phyloP scores from a whole-genome alignment of 176 grass and related monocot genomes.

The Canna indica region DNA sequence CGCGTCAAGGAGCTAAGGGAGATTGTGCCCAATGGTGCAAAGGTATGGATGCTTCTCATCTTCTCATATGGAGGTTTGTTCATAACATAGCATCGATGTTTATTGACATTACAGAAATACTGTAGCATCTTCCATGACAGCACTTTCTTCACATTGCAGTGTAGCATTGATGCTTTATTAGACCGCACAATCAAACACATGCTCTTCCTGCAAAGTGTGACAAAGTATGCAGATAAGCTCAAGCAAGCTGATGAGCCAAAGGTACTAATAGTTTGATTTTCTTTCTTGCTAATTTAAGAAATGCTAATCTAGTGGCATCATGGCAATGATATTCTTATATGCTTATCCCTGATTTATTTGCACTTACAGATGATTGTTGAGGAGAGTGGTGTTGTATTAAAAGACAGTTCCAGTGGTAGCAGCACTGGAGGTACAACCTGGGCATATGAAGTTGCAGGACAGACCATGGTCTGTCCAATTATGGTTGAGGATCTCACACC shows the following conservation, averaged over 20 bases:
- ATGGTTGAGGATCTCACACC: conserved; percentile 85
- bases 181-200: conserved; percentile 97
- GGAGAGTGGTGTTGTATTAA: conserved; percentile 75
- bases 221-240: conserved; percentile 93
- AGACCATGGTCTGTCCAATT: conserved; percentile 95
- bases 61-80: conserved; percentile 1
- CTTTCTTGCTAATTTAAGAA: neutral
- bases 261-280: conserved; percentile 28
- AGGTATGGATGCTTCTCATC: conserved; percentile 37
- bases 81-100: no score
- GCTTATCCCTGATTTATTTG: neutral
- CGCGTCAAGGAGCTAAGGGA: conserved; percentile 86
- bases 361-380: conserved; percentile 75
- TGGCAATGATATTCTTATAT: neutral
- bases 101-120: no score
- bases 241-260: conserved; percentile 73
- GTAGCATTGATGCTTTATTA: conserved; percentile 98
- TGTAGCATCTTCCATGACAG: conserved; percentile 1
- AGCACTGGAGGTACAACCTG: conserved; percentile 66
- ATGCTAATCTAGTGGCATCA: neutral
- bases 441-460: conserved; percentile 93
- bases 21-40: conserved; percentile 87
- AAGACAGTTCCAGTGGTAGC: conserved; percentile 60
- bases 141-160: conserved; percentile 38
- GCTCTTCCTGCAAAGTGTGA: conserved; percentile 97